Conservation (phyloP, 768 basidiomycete genomes). For the Piloderma croceum region DNA sequence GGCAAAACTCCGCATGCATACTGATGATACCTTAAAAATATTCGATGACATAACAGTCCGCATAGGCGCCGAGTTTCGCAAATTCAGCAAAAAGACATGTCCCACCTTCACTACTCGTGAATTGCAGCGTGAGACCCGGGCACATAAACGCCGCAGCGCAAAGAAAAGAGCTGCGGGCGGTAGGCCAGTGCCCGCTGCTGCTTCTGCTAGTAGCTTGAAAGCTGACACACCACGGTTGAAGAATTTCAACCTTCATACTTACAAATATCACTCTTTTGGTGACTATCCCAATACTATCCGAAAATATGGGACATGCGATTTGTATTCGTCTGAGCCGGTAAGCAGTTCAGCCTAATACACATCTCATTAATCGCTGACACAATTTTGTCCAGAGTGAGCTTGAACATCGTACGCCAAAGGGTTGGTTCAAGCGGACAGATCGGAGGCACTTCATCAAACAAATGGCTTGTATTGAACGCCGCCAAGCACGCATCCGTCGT, state of each 20-base stretch:
- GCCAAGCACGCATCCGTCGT: too few relatives aligned
- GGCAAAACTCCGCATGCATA: conserved; percentile 28
- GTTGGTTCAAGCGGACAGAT: too few relatives aligned
- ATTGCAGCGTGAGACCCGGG: not conserved
- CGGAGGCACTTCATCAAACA: too few relatives aligned
- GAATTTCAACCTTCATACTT: conserved; percentile 15
- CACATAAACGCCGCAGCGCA: conserved; percentile 1
- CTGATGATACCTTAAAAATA: conserved; percentile 11
- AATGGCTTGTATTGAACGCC: too few relatives aligned
- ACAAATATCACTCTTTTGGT: conserved; percentile 15
- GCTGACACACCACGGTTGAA: not conserved
- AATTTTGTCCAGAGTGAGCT: conserved; percentile 6
- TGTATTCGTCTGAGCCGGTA: conserved; percentile 29
- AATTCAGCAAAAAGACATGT: conserved; percentile 21
- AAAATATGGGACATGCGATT: conserved; percentile 30
- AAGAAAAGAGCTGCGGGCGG: not conserved
- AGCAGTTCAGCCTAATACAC: conserved; percentile 3
- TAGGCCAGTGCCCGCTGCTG: not conserved
- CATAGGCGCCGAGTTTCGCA: conserved; percentile 12
- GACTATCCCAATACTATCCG: conserved; percentile 13
- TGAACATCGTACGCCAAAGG: conserved; percentile 5
- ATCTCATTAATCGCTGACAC: not conserved
- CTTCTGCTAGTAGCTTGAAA: not conserved
- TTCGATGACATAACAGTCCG: conserved; percentile 10
- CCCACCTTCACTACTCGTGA: conserved; percentile 19